phyloP scores from a whole-genome alignment of 495 filamentous ascomycete species.

The Wilcoxina mikolae region DNA sequence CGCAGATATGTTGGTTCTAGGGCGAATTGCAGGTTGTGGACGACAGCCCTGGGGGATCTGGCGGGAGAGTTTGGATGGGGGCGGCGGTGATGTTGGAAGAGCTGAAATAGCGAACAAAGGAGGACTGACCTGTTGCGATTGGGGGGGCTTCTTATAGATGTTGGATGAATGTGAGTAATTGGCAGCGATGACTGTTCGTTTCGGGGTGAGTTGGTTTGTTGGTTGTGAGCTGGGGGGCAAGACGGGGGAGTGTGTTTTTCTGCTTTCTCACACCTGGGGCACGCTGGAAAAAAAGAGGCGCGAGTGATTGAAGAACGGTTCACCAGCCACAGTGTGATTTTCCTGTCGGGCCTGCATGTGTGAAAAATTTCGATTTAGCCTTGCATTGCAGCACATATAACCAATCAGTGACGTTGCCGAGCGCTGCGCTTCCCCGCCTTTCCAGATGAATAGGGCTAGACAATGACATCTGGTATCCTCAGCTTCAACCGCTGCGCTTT shows the following conservation, averaged over 20 bases:
- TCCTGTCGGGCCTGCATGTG: neutral
- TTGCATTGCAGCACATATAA: neutral
- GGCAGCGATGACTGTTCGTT: constrained; percentile 1
- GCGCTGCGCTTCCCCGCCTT: constrained; percentile 5
- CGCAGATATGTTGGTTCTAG: constrained; percentile 3
- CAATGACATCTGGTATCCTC: neutral
- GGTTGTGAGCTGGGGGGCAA: neutral
- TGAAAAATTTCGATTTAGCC: neutral
- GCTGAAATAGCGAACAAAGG: neutral
- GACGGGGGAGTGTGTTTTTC: neutral
- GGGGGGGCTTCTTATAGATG: neutral
- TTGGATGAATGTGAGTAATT: neutral
- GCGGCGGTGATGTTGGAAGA: neutral
- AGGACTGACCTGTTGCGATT: constrained; percentile 3
- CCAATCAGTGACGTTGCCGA: constrained; percentile 1
- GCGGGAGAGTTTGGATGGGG: neutral
- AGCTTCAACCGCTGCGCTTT: too few relatives aligned
- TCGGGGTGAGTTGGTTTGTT: neutral
- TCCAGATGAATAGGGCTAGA: neutral
- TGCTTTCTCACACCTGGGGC: too few relatives aligned
- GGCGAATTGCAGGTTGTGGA: constrained; percentile 1
- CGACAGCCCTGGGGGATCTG: neutral
- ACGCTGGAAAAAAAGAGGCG: neutral
- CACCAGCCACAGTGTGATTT: neutral
- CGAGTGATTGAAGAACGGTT: neutral